Evolutionary conservation across 108 stramenopile species (phyloP).

Genomic region (Skeletonema menzelii): DNA sequence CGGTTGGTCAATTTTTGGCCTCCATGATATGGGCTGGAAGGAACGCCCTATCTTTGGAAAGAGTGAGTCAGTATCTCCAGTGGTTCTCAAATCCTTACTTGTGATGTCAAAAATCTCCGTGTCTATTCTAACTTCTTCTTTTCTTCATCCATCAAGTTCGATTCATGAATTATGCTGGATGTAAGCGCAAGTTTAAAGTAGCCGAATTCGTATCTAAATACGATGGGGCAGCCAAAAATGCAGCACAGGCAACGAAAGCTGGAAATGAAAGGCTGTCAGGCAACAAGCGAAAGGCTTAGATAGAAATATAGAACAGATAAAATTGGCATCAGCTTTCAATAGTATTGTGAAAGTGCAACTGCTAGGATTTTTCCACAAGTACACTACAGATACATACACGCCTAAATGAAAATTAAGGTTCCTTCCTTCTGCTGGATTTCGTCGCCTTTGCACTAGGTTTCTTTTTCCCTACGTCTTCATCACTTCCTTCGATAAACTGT

Average conservation of each 20-base stretch:
- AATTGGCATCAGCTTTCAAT: no score
- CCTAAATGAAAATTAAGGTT: neutral
- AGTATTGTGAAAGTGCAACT: no score
- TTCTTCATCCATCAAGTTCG: constrained; percentile 13
- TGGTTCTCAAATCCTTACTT: no score
- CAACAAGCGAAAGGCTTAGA: constrained; percentile 38
- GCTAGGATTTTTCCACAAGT: no score
- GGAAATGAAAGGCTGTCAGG: constrained; percentile 5
- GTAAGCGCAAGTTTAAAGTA: constrained; percentile 95
- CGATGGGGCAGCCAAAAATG: constrained; percentile 70
- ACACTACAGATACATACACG: no score
- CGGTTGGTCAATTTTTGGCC: constrained; percentile 96
- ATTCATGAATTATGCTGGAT: constrained; percentile 97
- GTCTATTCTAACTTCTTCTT: neutral
- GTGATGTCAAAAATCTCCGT: no score
- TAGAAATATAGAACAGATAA: neutral
- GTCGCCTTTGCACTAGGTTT: constrained; percentile 5
- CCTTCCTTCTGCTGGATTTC: neutral
- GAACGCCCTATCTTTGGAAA: constrained; percentile 95
- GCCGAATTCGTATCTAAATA: constrained; percentile 78
- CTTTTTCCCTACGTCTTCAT: constrained; percentile 2
- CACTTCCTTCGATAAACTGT: constrained; percentile 41
- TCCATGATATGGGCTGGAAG: constrained; percentile 95
- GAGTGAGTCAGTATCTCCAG: constrained; percentile 64
- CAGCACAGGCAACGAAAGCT: constrained; percentile 45